These are phyloP conservation scores for Monoraphidium neglectum DNA, from an alignment of 139 green algal species.

Conservation along the genomic window DNA sequence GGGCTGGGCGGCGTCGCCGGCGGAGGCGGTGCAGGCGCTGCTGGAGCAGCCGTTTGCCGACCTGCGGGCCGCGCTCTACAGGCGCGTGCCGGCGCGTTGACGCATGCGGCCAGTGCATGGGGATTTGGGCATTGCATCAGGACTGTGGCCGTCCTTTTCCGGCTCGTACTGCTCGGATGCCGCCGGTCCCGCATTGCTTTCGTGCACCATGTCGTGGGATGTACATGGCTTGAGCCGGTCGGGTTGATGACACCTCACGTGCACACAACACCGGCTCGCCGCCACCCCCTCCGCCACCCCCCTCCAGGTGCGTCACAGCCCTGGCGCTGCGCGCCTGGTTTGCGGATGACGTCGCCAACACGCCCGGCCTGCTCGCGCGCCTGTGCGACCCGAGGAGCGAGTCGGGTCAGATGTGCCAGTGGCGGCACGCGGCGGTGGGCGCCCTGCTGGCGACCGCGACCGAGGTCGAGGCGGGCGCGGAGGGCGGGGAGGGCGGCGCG, in stretches of 20 bases:
- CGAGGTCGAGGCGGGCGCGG: background rate
- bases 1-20: constrained; percentile 13
- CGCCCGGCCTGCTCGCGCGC: constrained; percentile 12
- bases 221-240: background rate
- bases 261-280: background rate
- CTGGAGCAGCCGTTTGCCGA: constrained; percentile 41
- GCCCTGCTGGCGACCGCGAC: constrained; percentile 29
- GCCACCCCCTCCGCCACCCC: background rate
- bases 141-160: background rate
- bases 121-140: background rate
- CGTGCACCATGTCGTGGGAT: background rate
- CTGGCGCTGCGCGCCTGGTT: constrained; percentile 39
- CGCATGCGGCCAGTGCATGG: too few species aligned
- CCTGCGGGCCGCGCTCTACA: constrained; percentile 19
- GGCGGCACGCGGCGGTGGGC: constrained; percentile 26
- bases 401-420: constrained; percentile 19
- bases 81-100: too few species aligned
- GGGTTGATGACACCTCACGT: background rate
- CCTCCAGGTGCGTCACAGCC: constrained; percentile 29
- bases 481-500: background rate
- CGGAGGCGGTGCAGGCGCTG: constrained; percentile 24
- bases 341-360: constrained; percentile 21
- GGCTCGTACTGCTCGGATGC: constrained; percentile 5
- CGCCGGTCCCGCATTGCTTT: background rate
- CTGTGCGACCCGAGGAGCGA: constrained; percentile 20